Percentiles rank a stretch among this genome's conserved stretches.
Evolutionary conservation across 805 yeast genomes (phyloP).

Genomic region (Teunomyces gatunensis): DNA sequence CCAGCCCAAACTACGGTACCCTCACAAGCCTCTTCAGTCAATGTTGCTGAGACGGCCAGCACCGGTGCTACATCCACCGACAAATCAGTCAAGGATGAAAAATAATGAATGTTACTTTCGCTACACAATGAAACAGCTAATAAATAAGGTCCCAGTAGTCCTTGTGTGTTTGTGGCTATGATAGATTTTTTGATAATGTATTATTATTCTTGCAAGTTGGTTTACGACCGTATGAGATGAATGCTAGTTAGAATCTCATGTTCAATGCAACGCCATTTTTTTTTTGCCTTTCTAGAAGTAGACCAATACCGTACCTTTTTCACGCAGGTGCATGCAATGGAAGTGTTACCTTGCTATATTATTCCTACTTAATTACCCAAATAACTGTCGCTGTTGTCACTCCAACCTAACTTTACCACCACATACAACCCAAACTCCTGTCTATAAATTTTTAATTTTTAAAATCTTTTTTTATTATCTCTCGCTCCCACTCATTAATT

Average conservation of each 20-base stretch:
- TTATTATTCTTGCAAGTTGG: slow-evolving; percentile 2
- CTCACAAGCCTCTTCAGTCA: neutral
- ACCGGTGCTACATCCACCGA: slow-evolving; percentile 2
- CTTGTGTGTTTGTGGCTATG: slow-evolving; percentile 1
- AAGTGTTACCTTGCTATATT: neutral
- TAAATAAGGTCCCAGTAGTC: neutral
- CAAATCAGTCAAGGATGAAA: neutral
- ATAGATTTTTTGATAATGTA: slow-evolving; percentile 2
- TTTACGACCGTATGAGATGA: neutral
- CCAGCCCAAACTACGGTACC: neutral
- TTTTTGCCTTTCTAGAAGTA: neutral
- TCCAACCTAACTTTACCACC: neutral
- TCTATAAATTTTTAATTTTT: neutral
- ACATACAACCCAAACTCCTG: neutral
- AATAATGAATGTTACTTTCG: neutral
- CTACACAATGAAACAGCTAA: neutral
- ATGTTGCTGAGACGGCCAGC: neutral
- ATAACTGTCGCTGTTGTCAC: neutral
- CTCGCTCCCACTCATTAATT: neutral
- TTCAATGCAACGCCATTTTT: neutral
- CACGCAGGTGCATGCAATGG: neutral
- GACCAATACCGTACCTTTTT: neutral
- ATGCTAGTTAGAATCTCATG: neutral
- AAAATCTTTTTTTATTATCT: neutral
- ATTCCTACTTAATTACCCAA: neutral